phyloP scores from a whole-genome alignment of 257 asterid genomes.

The Solanum pennellii region DNA sequence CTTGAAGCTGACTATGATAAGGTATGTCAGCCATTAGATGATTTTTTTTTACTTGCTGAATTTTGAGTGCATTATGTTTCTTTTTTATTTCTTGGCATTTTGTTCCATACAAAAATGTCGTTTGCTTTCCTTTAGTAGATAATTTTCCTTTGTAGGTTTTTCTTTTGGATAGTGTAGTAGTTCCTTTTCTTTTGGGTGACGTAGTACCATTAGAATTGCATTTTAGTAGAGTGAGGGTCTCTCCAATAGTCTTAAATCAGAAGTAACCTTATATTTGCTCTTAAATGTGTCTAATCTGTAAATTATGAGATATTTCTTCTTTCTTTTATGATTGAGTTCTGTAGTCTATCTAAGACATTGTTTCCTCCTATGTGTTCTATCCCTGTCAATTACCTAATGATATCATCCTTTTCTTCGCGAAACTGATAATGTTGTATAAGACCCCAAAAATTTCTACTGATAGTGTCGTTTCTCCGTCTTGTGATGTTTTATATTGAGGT shows the following conservation, averaged over 20 bases:
- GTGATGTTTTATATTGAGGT: background rate
- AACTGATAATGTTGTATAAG: background rate
- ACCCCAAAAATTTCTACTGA: background rate
- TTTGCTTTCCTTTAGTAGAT: background rate
- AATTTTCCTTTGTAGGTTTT: background rate
- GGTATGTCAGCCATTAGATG: slow-evolving; percentile 26
- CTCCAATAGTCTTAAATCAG: background rate
- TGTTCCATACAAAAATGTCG: background rate
- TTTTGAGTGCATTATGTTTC: background rate
- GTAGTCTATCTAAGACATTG: background rate
- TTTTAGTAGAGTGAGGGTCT: background rate
- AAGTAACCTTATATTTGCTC: background rate
- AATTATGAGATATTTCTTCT: background rate
- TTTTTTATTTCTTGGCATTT: background rate
- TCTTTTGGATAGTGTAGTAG: background rate
- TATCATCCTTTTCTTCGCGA: background rate
- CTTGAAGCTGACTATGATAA: slow-evolving; percentile 99
- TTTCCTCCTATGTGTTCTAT: background rate
- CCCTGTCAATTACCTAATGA: background rate
- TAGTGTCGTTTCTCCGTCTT: background rate
- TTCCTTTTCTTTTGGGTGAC: background rate
- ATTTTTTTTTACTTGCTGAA: background rate
- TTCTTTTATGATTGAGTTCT: background rate
- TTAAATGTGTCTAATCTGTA: background rate
- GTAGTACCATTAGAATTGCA: background rate